Percentiles rank a stretch among this genome's conserved stretches.
phyloP scores from a whole-genome alignment of 2,329 filamentous ascomycete species.

The Aspergillus sp. region DNA sequence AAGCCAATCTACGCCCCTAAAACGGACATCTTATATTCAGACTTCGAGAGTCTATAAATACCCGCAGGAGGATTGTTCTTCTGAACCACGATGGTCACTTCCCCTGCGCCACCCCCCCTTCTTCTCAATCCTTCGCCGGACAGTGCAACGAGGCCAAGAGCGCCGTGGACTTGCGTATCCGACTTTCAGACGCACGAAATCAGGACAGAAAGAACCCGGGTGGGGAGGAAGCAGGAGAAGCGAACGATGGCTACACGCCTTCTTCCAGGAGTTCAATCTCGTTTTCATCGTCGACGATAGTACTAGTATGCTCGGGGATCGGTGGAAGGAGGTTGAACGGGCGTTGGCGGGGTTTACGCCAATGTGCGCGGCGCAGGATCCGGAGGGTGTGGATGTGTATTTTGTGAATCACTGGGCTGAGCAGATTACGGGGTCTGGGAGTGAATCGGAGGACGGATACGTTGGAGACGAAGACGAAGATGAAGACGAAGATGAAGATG shows the following conservation, averaged over 20 bases:
- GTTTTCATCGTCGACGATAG: conserved; percentile 88
- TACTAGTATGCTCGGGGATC: conserved; percentile 70
- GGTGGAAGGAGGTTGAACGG: conserved; percentile 65
- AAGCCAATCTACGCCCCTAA: too few relatives aligned
- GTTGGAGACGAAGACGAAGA: conserved; percentile 6
- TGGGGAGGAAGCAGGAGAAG: too few relatives aligned
- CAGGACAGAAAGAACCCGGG: not conserved
- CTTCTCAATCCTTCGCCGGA: too few relatives aligned
- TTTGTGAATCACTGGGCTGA: conserved; percentile 64
- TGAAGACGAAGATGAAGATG: conserved; percentile 6
- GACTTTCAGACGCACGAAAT: not conserved
- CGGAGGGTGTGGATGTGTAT: conserved; percentile 81
- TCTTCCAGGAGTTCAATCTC: conserved; percentile 74
- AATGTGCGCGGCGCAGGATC: conserved; percentile 61
- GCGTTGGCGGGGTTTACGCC: conserved; percentile 68
- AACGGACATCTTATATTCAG: too few relatives aligned
- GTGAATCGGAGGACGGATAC: too few relatives aligned
- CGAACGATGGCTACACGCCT: conserved; percentile 33
- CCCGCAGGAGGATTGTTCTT: too few relatives aligned
- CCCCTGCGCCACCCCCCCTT: too few relatives aligned
- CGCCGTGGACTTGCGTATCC: too few relatives aligned
- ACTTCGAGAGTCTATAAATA: too few relatives aligned
- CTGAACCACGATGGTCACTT: too few relatives aligned
- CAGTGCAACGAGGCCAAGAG: too few relatives aligned
- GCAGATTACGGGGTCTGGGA: not conserved